Evolutionary conservation across 306 rosid species (phyloP).

Genomic region (Ceratonia siliqua): DNA sequence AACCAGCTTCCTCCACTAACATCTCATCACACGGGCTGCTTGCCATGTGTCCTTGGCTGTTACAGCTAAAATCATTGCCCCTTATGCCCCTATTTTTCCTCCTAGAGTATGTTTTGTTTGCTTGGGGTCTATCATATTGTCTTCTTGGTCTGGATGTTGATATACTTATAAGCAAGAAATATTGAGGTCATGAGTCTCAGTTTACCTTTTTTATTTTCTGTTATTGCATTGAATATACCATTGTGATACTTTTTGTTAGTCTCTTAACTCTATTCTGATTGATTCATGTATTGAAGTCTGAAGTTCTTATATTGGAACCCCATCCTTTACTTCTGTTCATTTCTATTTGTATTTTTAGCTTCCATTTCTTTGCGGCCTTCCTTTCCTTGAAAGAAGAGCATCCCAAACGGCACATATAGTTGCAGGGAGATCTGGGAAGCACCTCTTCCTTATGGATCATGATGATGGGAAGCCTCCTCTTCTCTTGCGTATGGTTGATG

Average conservation of each 20-base stretch:
- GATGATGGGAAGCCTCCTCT: slow-evolving; percentile 82
- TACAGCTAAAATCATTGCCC: too few relatives aligned
- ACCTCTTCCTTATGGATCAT: slow-evolving; percentile 80
- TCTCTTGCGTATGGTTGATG: slow-evolving; percentile 81
- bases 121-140: too few relatives aligned
- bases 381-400: slow-evolving; percentile 92
- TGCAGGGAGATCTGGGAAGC: slow-evolving; percentile 94
- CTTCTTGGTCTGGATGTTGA: slow-evolving; percentile 3
- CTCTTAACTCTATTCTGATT: not conserved
- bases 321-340: slow-evolving; percentile 17
- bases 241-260: not conserved
- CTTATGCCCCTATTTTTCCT: too few relatives aligned
- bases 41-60: too few relatives aligned
- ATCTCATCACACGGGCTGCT: too few relatives aligned
- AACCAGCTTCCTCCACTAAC: too few relatives aligned
- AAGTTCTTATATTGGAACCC: slow-evolving; percentile 13
- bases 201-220: not conserved
- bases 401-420: slow-evolving; percentile 89
- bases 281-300: not conserved
- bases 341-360: slow-evolving; percentile 51
- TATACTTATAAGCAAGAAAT: not conserved
- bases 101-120: too few relatives aligned
- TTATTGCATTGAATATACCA: not conserved
- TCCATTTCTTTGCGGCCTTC: slow-evolving; percentile 89
- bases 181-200: not conserved